Evolutionary conservation across 1,139 yeast species (phyloP), one percentile per base, ranked within the genome.

Genomic region (Nakaseomyces sp.): DNA sequence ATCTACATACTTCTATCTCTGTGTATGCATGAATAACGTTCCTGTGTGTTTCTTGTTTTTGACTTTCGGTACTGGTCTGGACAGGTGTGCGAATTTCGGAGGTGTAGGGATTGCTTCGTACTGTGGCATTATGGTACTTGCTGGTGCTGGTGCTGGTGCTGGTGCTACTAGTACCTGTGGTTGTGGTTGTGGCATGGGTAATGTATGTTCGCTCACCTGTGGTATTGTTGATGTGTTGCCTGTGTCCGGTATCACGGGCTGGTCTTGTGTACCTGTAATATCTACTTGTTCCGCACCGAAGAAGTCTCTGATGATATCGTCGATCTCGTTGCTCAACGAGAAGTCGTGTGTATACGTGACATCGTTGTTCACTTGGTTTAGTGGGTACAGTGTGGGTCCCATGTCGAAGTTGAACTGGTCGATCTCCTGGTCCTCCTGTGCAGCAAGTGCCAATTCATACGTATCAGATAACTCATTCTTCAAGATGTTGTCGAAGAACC

Each of bases 321-420:
- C 66, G 37, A 63, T 62, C 45, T 63, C 66, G 40, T 61, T 58
- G 41, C 62, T 57, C 28, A 63, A 49, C 3, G 66, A 57, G 40
- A 63, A 61, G 43, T 63, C 66, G 43, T 61, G 61, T 1, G 53
- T 55, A 46, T 60, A 55, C 24, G 43, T 51, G 37, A 50, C 49
- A 24, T 54, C 50, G 26, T 54, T 59, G 40, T 49, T 51, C 18
- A 52, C 54, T 43, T 56, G 59, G 29, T 53, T 52, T 30, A 54
- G 37, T 7, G 41, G 38, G 12, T 20, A 35, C 12, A 35, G 12
- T 9, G 38, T 20, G 4, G 38, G 38, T 7, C 38, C 38, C 38
- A 22, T 35, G 13, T 35, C 38, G 12, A 35, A 35, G 18, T 22
- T 35, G 19, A 35, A 22, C 28, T 35, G 38, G 38, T 35, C 38